Evolutionary conservation across 2,329 filamentous ascomycete genomes (phyloP), one percentile per base, ranked within the genome.

Genomic region (Ustilaginoidea virens): DNA sequence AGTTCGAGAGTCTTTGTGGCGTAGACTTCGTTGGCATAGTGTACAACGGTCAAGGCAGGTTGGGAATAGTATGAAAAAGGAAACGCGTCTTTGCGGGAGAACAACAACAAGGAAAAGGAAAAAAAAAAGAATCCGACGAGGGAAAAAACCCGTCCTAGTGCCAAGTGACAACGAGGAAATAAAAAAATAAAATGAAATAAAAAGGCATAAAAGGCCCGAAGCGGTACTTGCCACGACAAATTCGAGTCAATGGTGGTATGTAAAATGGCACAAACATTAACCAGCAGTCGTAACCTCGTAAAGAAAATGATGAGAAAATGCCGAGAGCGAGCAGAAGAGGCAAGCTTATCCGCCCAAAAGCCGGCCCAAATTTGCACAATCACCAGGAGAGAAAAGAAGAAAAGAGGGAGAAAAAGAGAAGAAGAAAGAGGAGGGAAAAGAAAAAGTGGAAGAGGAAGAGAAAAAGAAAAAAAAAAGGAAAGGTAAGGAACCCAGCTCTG

Each of bases 201-300:
- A 27, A 16, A 29, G 14, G 19, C 21, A 33, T 27, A 26, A 15
- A 31, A 30, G 36, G 34, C 33, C 30, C 24, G 36, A 33, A 30
- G 38, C 21, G 25, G 15, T n/a, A 25, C 25, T 16, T 23, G 23
- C 17, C 24, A 27, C 22, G 17, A n/a, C 27, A 14, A 25, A n/a
- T 20, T 17, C 12, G 14, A 20, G n/a, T 20, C 23, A 4, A 28
- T 25, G 22, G 12, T 16, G 17, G 24, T 25, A 14, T 21, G 23
- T 26, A 21, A 33, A 25, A 33, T 33, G 28, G 44, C 37, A 41
- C 49, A 36, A 52, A 52, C 39, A 52, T 51, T 49, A 52, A 45
- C 41, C 42, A 37, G 37, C 33, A 36, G 44, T 50, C 49, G 45
- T 52, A 40, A 42, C 39, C 40, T 51, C 46, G 37, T 50, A n/a